Conservation (phyloP, 495 filamentous ascomycete genomes). For the Trypethelium eluteriae region DNA sequence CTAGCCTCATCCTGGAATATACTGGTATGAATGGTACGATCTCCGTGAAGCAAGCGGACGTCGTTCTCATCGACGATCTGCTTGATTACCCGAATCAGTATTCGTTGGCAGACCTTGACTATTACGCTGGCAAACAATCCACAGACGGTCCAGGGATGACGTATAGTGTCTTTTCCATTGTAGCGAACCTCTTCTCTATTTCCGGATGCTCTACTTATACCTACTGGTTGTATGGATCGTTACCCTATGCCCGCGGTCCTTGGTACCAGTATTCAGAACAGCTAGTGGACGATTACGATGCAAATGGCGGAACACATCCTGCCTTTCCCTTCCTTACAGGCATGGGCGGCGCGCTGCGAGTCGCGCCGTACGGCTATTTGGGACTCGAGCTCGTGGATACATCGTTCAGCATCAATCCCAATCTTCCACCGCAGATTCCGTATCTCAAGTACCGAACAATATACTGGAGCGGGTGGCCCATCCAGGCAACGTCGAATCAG, state of each 20-base stretch:
- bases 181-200: conserved; percentile 50
- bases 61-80: conserved; percentile 54
- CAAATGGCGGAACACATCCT: conserved; percentile 61
- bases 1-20: conserved; percentile 66
- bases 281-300: conserved; percentile 53
- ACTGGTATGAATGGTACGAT: conserved; percentile 54
- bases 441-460: conserved; percentile 57
- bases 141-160: conserved; percentile 59
- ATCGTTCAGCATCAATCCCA: conserved; percentile 51
- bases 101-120: conserved; percentile 51
- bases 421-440: conserved; percentile 55
- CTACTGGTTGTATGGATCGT: conserved; percentile 50
- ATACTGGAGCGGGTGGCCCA: conserved; percentile 61
- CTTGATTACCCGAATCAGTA: conserved; percentile 50
- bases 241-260: conserved; percentile 49
- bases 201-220: conserved; percentile 58
- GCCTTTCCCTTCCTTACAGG: conserved; percentile 63
- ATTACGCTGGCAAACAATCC: conserved; percentile 59
- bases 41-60: conserved; percentile 58
- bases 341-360: conserved; percentile 56
- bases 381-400: conserved; percentile 50
- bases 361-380: conserved; percentile 54
- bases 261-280: conserved; percentile 64
- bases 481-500: conserved; percentile 54
- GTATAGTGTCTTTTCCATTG: conserved; percentile 56